Base-by-base conservation (phyloP, 305 asterid genomes). In the Fraxinus velutina region DNA sequence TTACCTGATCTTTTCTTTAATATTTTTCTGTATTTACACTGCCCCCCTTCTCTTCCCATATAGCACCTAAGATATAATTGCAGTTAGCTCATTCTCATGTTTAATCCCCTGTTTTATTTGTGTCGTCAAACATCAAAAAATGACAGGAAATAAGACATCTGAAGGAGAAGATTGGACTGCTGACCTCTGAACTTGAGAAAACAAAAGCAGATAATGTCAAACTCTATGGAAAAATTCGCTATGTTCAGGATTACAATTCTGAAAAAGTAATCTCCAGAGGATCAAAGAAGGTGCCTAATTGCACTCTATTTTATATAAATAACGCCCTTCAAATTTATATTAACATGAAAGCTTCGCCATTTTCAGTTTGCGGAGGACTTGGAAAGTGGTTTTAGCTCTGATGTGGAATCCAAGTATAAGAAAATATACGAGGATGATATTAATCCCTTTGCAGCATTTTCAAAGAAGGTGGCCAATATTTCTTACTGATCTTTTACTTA, bases 391-490 rank as follows among this genome's bases (percentile, higher is more conserved):
- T 93, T 94, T 85, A 86, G 97, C 88, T 96, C 99, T 75, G 99
- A 96, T 84, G 99, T 96, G 83, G 99, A 96, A 86, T 93, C 98
- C 79, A 96, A 96, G 93, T 96, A 96, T 83, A 96, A 96, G 89
- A 96, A 96, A 89, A 94, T 96, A 87, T 96, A 96, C 3, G 99
- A 96, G 87, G 99, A 96, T 34, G 98, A 94, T 81, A 96, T 96
- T 75, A 96, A 96, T 89, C 99, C 99, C 76, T 96, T 96, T 90
- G 97, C 98, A 24, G 99, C 98, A 81, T 96, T 96, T 85, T 94
- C 99, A 0, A 93, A 90, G 84, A 96, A 92, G 99, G 97, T 92
- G 80, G 22, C 24, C 42, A 50, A 42, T 55, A 64, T 80, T 60
- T n/a, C 19, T 81, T 29, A 66, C 73, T 44, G 78, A 77, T 73